Base-by-base conservation (phyloP, 306 rosid species). In the Trichosanthes cucumerina region DNA sequence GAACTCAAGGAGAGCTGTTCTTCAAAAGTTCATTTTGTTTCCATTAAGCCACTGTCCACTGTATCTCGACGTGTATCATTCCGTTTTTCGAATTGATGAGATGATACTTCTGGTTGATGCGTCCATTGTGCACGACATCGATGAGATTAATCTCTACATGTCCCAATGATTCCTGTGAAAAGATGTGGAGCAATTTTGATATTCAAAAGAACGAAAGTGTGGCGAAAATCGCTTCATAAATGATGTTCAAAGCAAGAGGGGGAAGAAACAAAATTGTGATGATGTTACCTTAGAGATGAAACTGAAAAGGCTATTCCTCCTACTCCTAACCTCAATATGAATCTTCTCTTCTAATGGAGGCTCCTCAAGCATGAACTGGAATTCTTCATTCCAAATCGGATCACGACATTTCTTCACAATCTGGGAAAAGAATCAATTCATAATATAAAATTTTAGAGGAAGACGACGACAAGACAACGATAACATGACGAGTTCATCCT, bases 361-460 rank as follows among this genome's bases (percentile, higher is more conserved):
- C 87, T 92, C 96, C 82, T 95, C 97, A 21, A 92, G 93, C 98
- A 95, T 86, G 79, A 92, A 95, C 21, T 92, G 87, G 80, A 90
- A 92, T 52, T 91, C 97, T 85, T 95, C 98, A 39, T 88, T 91
- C 98, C 98, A 95, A 73, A 78, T 80, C 0, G 97, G 98, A 76
- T 89, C 80, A 6, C 97, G 98, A 58, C 88, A 85, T 83, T 87
- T 90, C 86, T 73, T 88, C 21, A 95, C 79, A 82, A 64, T 84
- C 98, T 95, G 85, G 53, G 34, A 15, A 77, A 46, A 49, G 5
- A 1, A 36, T 3, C 5, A 12, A 33, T 63, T 7, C 13, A 28
- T 28, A 18, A 33, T 7, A 26, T 70, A 2, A 10, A 16, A 33
- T 2, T 31, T 16, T 31, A 3, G 38, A 24, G 4, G n/a, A 43